phyloP scores from a whole-genome alignment of 2,329 filamentous ascomycete species.

The Plectosphaerella plurivora region DNA sequence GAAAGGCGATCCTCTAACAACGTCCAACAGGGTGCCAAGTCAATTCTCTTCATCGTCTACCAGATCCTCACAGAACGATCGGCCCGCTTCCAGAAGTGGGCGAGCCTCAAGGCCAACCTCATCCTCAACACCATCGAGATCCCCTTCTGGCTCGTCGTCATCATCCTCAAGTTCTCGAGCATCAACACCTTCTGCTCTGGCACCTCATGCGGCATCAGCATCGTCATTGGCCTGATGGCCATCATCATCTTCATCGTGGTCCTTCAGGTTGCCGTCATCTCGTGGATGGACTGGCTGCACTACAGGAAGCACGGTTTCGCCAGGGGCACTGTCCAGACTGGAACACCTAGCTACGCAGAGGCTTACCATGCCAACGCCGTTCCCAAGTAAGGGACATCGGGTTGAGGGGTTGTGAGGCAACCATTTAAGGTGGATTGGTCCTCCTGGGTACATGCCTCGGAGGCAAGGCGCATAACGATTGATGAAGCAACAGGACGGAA shows the following conservation, averaged over 20 bases:
- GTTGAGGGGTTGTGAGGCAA: background rate
- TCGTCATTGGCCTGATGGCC: background rate
- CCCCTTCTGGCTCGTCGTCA: slow-evolving; percentile 32
- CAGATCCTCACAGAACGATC: slow-evolving; percentile 32
- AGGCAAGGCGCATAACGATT: too few species aligned
- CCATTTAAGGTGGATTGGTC: too few species aligned
- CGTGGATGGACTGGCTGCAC: background rate
- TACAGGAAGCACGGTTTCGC: background rate
- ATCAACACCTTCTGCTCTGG: slow-evolving; percentile 5
- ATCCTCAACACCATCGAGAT: slow-evolving; percentile 35
- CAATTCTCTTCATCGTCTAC: slow-evolving; percentile 32
- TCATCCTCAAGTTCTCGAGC: slow-evolving; percentile 14
- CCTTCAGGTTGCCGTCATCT: background rate
- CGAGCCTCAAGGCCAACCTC: slow-evolving; percentile 31
- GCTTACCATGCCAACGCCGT: background rate
- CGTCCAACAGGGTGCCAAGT: slow-evolving; percentile 26
- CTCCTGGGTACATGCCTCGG: too few species aligned
- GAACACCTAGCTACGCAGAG: background rate
- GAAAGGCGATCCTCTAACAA: background rate
- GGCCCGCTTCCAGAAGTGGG: slow-evolving; percentile 25
- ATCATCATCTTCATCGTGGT: background rate
- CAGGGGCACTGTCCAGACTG: background rate
- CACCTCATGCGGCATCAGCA: slow-evolving; percentile 7
- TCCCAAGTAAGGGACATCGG: background rate
- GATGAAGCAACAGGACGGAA: too few species aligned